A percentile compares a stretch with the other conserved stretches of the same genome.
phyloP scores from a whole-genome alignment of 768 basidiomycete genomes.

The Dioszegia crocea region DNA sequence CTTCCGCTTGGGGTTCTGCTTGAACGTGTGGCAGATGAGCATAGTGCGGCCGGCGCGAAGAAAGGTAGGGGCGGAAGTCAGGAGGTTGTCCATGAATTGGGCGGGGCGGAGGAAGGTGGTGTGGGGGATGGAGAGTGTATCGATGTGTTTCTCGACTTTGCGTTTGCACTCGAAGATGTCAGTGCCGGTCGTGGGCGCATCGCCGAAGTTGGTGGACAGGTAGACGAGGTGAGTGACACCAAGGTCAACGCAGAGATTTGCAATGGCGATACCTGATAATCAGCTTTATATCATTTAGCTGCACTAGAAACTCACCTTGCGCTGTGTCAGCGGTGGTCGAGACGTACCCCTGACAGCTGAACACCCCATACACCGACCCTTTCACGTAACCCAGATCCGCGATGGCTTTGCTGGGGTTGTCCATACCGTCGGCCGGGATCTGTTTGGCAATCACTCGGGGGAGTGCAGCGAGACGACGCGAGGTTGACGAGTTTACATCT shows the following conservation, averaged over 20 bases:
- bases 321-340: conserved; percentile 12
- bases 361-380: conserved; percentile 22
- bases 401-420: conserved; percentile 22
- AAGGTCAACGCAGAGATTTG: conserved; percentile 15
- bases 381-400: conserved; percentile 6
- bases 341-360: conserved; percentile 29
- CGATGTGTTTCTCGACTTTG: conserved; percentile 25
- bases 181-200: conserved; percentile 6
- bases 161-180: conserved; percentile 24
- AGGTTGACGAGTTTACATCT: conserved; percentile 6
- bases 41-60: conserved; percentile 23
- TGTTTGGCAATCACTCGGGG: conserved; percentile 18
- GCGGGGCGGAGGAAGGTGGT: conserved; percentile 23
- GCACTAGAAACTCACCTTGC: conserved; percentile 14
- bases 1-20: conserved; percentile 17
- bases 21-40: conserved; percentile 11
- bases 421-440: conserved; percentile 19
- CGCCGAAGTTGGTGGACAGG: conserved; percentile 22
- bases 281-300: background rate
- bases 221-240: conserved; percentile 29
- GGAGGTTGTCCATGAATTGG: conserved; percentile 32
- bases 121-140: conserved; percentile 11
- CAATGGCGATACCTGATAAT: conserved; percentile 20
- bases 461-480: conserved; percentile 11
- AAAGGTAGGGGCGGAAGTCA: conserved; percentile 9